phyloP scores from a whole-genome alignment of 2,329 filamentous ascomycete genomes.

The Aureobasidium mangrovei region DNA sequence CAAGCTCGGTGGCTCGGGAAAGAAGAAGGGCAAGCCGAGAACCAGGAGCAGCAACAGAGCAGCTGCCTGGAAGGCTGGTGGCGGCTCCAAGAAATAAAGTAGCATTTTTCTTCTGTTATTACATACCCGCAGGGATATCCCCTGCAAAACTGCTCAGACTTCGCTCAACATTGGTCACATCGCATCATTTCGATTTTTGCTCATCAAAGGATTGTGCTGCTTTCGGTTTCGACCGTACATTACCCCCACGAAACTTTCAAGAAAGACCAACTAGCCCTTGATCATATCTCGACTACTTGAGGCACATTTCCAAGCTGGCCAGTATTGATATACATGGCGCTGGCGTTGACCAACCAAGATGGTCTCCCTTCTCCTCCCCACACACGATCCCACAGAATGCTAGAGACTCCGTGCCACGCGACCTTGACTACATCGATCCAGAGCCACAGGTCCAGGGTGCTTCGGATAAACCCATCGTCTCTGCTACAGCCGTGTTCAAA shows the following conservation, averaged over 20 bases:
- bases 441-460: slow-evolving; percentile 30
- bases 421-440: slow-evolving; percentile 47
- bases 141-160: no score
- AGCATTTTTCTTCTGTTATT: background rate
- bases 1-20: slow-evolving; percentile 48
- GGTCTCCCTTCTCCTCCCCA: slow-evolving; percentile 46
- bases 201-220: no score
- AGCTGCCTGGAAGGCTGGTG: slow-evolving; percentile 36
- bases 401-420: slow-evolving; percentile 43
- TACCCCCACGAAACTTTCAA: no score
- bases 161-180: no score
- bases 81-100: slow-evolving; percentile 7
- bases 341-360: slow-evolving; percentile 49
- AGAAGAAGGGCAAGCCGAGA: slow-evolving; percentile 37
- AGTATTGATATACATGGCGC: slow-evolving; percentile 42
- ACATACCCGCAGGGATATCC: no score
- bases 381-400: slow-evolving; percentile 51
- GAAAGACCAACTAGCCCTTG: no score
- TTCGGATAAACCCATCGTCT: slow-evolving; percentile 30
- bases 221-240: no score
- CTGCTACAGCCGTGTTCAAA: slow-evolving; percentile 57
- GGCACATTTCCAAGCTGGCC: slow-evolving; percentile 40
- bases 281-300: slow-evolving; percentile 29
- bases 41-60: slow-evolving; percentile 37
- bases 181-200: no score